These are phyloP conservation scores for Pseudonitzschia multistriata DNA, from an alignment of 108 stramenopile genomes.

Conservation along the genomic window DNA sequence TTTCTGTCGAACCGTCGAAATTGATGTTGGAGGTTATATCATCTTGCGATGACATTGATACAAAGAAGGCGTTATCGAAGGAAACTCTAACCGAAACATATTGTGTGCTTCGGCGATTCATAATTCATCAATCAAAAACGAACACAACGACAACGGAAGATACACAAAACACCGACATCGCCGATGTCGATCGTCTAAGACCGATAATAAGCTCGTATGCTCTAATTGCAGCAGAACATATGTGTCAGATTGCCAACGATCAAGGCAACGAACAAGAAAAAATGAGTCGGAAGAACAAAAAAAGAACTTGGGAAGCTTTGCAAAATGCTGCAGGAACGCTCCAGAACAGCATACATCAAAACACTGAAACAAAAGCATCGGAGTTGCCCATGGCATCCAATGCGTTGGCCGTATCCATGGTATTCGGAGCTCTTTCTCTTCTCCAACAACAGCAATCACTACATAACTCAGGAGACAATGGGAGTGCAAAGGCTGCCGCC, in stretches of 20 bases:
- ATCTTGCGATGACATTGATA: background rate
- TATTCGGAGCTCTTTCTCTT: conserved; percentile 32
- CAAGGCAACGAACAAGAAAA: conserved; percentile 4
- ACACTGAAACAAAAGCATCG: background rate
- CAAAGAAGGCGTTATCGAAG: background rate
- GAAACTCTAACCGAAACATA: background rate
- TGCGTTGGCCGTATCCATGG: conserved; percentile 27
- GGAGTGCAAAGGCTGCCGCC: conserved; percentile 40
- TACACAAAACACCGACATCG: no score
- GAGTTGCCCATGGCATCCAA: background rate
- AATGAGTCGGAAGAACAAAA: conserved; percentile 12
- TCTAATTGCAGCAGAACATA: conserved; percentile 8
- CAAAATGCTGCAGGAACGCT: conserved; percentile 21
- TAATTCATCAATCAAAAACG: background rate
- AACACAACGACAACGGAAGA: background rate
- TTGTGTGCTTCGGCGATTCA: background rate
- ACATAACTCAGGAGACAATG: background rate
- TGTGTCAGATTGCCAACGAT: conserved; percentile 18
- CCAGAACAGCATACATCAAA: background rate
- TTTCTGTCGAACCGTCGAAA: background rate
- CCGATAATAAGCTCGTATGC: background rate
- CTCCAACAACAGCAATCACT: conserved; percentile 20
- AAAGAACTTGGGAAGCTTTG: conserved; percentile 29
- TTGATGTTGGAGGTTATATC: background rate
- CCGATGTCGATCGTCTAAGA: background rate